Evolutionary conservation across 78 protist genomes (phyloP).

Genomic region (Goniomonas avonlea): DNA sequence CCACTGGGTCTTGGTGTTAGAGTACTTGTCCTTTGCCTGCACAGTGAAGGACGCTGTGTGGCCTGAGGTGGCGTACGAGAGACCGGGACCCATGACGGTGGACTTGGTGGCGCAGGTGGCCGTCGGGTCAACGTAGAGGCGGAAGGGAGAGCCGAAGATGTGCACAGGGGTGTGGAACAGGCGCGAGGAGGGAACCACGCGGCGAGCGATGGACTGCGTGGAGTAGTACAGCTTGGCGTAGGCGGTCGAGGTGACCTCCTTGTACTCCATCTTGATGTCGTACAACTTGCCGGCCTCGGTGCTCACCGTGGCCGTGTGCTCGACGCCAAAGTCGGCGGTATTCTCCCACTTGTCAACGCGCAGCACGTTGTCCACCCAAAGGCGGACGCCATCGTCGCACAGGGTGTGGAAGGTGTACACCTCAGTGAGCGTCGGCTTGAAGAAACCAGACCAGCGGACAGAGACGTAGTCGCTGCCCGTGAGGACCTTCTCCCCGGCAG

Average conservation of each 20-base stretch:
- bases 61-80: neutral
- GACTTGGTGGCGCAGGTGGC: constrained; percentile 12
- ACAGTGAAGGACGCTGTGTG: neutral
- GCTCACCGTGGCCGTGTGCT: neutral
- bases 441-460: constrained; percentile 12
- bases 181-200: constrained; percentile 3
- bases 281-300: neutral
- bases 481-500: neutral
- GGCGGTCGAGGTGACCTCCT: neutral
- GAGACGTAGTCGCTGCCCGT: constrained; percentile 19
- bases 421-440: constrained; percentile 21
- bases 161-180: constrained; percentile 6
- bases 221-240: neutral
- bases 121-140: constrained; percentile 3
- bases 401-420: neutral
- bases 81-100: neutral
- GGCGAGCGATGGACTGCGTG: neutral
- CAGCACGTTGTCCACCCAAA: neutral
- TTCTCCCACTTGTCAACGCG: constrained; percentile 7
- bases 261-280: constrained; percentile 17
- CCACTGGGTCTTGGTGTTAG: constrained; percentile 3
- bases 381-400: neutral
- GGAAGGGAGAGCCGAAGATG: constrained; percentile 10
- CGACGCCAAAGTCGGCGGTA: neutral
- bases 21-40: constrained; percentile 13